Conservation (phyloP, 495 filamentous ascomycete genomes). For the Talaromyces stipitatus region DNA sequence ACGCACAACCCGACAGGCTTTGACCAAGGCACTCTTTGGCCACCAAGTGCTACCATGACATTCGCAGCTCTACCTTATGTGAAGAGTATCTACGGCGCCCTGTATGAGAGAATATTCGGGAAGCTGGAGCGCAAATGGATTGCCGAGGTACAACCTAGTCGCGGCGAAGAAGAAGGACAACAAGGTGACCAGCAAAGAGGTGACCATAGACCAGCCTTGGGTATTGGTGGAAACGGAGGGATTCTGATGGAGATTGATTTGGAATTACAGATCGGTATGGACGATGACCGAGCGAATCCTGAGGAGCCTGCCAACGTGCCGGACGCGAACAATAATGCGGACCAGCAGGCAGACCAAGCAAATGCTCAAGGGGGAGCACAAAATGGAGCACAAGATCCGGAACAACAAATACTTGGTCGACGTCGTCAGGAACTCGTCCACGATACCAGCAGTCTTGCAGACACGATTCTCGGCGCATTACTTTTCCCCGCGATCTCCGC, state of each 20-base stretch:
- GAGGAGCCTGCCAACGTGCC: constrained; percentile 13
- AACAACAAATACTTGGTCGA: constrained; percentile 21
- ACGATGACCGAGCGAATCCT: constrained; percentile 26
- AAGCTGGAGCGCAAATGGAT: constrained; percentile 58
- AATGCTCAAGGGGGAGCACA: constrained; percentile 4
- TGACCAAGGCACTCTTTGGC: constrained; percentile 52
- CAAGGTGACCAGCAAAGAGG: constrained; percentile 28
- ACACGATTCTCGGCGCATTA: constrained; percentile 54
- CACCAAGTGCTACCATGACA: constrained; percentile 64
- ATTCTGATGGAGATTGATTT: constrained; percentile 40
- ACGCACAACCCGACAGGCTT: constrained; percentile 34
- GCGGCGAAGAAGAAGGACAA: constrained; percentile 37
- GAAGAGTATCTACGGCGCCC: constrained; percentile 56
- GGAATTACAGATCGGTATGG: constrained; percentile 34
- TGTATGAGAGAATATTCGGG: constrained; percentile 58
- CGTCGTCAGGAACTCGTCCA: constrained; percentile 40
- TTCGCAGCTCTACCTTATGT: constrained; percentile 61
- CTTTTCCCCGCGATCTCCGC: constrained; percentile 56
- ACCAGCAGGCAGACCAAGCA: constrained; percentile 18
- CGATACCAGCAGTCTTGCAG: constrained; percentile 43
- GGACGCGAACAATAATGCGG: constrained; percentile 14
- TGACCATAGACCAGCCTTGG: constrained; percentile 30
- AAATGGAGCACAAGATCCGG: constrained; percentile 18
- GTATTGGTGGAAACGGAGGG: constrained; percentile 30
- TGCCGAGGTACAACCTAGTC: constrained; percentile 56